Evolutionary conservation across 164 flowering plant species (phyloP).

Genomic region (Tetrastigma voinierianum): DNA sequence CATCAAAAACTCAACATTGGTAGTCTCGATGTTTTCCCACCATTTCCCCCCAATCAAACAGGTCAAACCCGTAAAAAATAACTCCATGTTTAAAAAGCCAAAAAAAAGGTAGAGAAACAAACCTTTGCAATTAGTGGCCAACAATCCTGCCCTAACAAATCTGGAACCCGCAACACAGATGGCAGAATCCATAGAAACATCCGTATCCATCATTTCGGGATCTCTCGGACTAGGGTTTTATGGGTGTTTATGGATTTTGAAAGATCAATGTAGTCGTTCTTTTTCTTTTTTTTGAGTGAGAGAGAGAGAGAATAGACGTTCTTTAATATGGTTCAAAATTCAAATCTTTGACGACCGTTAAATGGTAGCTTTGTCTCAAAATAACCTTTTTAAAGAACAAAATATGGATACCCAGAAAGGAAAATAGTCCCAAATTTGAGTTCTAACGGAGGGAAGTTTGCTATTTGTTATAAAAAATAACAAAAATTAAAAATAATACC

Average conservation of each 20-base stretch:
- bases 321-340: neutral
- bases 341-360: neutral
- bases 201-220: constrained; percentile 7
- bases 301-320: too few species aligned
- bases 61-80: neutral
- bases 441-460: too few species aligned
- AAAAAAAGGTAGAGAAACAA: constrained; percentile 1
- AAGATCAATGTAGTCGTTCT: too few species aligned
- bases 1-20: neutral
- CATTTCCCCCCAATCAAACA: neutral
- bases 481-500: too few species aligned
- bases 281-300: neutral
- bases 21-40: neutral
- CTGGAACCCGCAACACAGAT: constrained; percentile 54
- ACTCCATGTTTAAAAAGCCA: neutral
- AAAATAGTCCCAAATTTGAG: too few species aligned
- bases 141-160: constrained; percentile 43
- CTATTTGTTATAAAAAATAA: too few species aligned
- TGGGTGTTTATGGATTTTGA: neutral
- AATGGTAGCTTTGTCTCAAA: too few species aligned
- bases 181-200: constrained; percentile 28
- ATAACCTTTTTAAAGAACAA: too few species aligned
- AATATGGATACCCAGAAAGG: too few species aligned
- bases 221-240: neutral
- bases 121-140: constrained; percentile 37